Conservation (phyloP, 768 basidiomycete genomes). For the Obba rivulosa region DNA sequence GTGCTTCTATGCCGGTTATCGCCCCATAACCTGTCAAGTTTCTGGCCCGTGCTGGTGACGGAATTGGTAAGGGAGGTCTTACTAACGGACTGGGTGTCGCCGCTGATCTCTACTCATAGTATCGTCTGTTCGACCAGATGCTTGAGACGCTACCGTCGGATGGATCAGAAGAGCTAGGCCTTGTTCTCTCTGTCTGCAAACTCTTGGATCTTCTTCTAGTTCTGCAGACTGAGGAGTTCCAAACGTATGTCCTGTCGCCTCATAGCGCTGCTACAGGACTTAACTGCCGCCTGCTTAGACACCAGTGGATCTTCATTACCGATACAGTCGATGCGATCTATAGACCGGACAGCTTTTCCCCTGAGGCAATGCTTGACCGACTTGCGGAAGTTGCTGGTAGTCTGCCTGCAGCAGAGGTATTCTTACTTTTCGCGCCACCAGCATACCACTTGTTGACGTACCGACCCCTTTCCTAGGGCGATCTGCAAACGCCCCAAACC, state of each 20-base stretch:
- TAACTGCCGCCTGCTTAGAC: slow-evolving; percentile 36
- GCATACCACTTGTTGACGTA: slow-evolving; percentile 23
- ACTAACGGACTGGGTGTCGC: background rate
- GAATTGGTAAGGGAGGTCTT: slow-evolving; percentile 60
- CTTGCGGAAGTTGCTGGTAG: slow-evolving; percentile 78
- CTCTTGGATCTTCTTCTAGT: slow-evolving; percentile 90
- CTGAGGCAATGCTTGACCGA: slow-evolving; percentile 88
- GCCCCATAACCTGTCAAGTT: slow-evolving; percentile 86
- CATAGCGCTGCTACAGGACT: background rate
- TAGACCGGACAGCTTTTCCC: slow-evolving; percentile 75
- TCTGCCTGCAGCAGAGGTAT: slow-evolving; percentile 44
- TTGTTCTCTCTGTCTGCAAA: slow-evolving; percentile 88
- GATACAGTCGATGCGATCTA: slow-evolving; percentile 96
- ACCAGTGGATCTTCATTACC: slow-evolving; percentile 98
- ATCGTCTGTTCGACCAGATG: slow-evolving; percentile 84
- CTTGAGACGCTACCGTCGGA: slow-evolving; percentile 69
- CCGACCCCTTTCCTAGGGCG: slow-evolving; percentile 15
- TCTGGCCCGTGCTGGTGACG: slow-evolving; percentile 94
- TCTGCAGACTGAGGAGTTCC: slow-evolving; percentile 95
- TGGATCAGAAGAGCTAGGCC: slow-evolving; percentile 77
- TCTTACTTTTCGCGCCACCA: slow-evolving; percentile 10
- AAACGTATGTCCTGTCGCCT: slow-evolving; percentile 54
- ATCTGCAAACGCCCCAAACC: slow-evolving; percentile 13
- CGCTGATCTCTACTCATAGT: slow-evolving; percentile 37
- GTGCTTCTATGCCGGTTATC: slow-evolving; percentile 88